Evolutionary conservation across 1,284 basidiomycete species (phyloP).

Genomic region (Sporisorium sorghi): DNA sequence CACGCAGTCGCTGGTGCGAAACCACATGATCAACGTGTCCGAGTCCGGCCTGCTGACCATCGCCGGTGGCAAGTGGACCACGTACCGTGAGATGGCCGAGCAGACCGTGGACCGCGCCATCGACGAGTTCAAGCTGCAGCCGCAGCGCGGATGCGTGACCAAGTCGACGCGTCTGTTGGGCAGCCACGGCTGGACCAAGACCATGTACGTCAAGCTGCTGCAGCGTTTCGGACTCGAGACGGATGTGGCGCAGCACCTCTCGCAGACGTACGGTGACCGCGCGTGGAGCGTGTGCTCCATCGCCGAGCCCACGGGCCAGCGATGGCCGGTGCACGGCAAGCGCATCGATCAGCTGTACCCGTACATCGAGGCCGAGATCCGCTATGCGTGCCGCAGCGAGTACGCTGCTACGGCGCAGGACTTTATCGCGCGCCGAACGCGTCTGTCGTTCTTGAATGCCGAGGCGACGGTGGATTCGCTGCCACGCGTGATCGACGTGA

Average conservation of each 20-base stretch:
- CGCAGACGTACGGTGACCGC: conserved; percentile 94
- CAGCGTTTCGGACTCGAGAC: conserved; percentile 86
- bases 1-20: conserved; percentile 90
- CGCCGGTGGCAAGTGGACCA: conserved; percentile 98
- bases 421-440: conserved; percentile 89
- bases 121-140: conserved; percentile 79
- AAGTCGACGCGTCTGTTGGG: conserved; percentile 85
- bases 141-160: conserved; percentile 77
- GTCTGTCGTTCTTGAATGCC: conserved; percentile 91
- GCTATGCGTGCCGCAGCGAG: conserved; percentile 88
- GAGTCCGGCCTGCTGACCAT: conserved; percentile 89
- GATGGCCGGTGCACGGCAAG: conserved; percentile 87
- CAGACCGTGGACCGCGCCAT: conserved; percentile 92
- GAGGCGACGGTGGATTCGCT: conserved; percentile 86
- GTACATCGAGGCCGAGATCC: conserved; percentile 92
- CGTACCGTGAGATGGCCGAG: conserved; percentile 92
- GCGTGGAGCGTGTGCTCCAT: conserved; percentile 93
- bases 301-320: conserved; percentile 80
- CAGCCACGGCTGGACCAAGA: conserved; percentile 92
- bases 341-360: conserved; percentile 83
- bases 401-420: conserved; percentile 91
- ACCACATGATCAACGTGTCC: conserved; percentile 90
- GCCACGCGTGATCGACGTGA: conserved; percentile 88
- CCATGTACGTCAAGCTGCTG: conserved; percentile 96
- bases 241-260: conserved; percentile 90